phyloP scores from a whole-genome alignment of 352 stramenopile species.

The Globisporangium viniferum region DNA sequence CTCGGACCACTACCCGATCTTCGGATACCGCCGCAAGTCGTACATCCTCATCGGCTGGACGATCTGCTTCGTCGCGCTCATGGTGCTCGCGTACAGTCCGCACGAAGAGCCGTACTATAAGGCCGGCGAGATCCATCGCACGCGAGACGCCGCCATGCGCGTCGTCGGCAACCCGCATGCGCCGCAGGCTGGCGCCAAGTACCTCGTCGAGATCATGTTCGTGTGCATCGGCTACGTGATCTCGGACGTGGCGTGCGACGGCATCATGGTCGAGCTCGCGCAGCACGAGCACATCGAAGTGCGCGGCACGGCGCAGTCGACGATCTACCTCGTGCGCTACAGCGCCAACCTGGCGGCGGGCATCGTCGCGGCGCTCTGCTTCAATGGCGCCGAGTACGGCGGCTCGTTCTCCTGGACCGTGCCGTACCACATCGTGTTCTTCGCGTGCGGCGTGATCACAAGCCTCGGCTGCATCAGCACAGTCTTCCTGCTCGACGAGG shows the following conservation, averaged over 20 bases:
- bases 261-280: conserved; percentile 67
- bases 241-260: conserved; percentile 61
- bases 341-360: conserved; percentile 39
- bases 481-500: conserved; percentile 49
- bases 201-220: conserved; percentile 55
- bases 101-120: conserved; percentile 52
- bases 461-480: conserved; percentile 34
- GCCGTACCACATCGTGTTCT: conserved; percentile 54
- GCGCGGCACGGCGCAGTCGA: conserved; percentile 55
- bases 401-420: conserved; percentile 58
- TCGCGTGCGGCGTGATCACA: conserved; percentile 37
- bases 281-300: conserved; percentile 65
- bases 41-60: conserved; percentile 74
- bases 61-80: conserved; percentile 46
- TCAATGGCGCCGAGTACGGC: conserved; percentile 62
- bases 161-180: conserved; percentile 49
- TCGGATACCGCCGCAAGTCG: conserved; percentile 60
- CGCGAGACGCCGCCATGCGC: conserved; percentile 30
- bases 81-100: conserved; percentile 51
- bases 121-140: conserved; percentile 54
- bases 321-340: conserved; percentile 69
- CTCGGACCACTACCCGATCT: conserved; percentile 62
- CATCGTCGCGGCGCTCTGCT: conserved; percentile 46
- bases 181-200: conserved; percentile 38
- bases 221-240: conserved; percentile 67